phyloP scores from a whole-genome alignment of 495 filamentous ascomycete species.

The Podospora australis region DNA sequence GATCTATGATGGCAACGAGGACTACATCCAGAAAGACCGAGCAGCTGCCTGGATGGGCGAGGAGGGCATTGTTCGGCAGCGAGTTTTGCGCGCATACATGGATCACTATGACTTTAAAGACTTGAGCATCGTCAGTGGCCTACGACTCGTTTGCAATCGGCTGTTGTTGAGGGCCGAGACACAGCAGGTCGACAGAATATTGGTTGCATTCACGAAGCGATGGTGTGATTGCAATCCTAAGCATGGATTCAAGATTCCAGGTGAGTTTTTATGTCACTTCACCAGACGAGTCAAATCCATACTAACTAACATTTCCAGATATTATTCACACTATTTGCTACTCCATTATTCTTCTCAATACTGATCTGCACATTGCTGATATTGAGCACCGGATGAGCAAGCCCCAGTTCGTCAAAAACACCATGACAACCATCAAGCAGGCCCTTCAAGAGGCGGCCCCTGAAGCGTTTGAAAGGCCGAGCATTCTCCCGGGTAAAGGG shows the following conservation, averaged over 20 bases:
- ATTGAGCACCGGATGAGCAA: slow-evolving; percentile 95
- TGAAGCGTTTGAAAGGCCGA: slow-evolving; percentile 55
- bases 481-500: slow-evolving; percentile 36
- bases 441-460: slow-evolving; percentile 65
- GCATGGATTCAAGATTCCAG: slow-evolving; percentile 85
- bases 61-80: slow-evolving; percentile 56
- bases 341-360: slow-evolving; percentile 90
- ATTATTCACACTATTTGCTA: slow-evolving; percentile 97
- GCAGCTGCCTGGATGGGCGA: slow-evolving; percentile 90
- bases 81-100: slow-evolving; percentile 79
- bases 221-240: slow-evolving; percentile 95
- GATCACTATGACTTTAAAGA: slow-evolving; percentile 81
- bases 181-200: slow-evolving; percentile 91
- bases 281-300: too few species aligned
- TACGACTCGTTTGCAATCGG: slow-evolving; percentile 74
- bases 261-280: too few species aligned
- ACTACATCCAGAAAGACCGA: slow-evolving; percentile 65
- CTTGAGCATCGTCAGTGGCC: slow-evolving; percentile 69
- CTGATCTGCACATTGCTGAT: slow-evolving; percentile 89
- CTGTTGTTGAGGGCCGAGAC: slow-evolving; percentile 88
- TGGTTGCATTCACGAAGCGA: slow-evolving; percentile 76
- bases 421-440: slow-evolving; percentile 78
- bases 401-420: slow-evolving; percentile 92
- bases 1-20: slow-evolving; percentile 81
- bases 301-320: slow-evolving; percentile 46